Evolutionary conservation across 1,139 yeast species (phyloP), one percentile per base, ranked within the genome.

Genomic region (Ogataea hybrid): DNA sequence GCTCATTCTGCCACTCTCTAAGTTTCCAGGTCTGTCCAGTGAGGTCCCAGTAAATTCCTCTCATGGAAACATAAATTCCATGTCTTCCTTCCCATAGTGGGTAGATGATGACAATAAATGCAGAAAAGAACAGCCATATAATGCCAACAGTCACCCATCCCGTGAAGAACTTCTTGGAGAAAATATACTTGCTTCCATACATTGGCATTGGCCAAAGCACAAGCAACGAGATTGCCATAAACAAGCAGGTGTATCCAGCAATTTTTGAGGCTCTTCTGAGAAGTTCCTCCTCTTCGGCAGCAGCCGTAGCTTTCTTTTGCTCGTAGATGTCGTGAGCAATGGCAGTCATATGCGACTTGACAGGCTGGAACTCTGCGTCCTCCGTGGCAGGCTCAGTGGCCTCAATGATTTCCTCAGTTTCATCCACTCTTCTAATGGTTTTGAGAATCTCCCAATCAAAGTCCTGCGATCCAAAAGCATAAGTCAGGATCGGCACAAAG

Each of bases 151-250:
- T 75, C 40, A 85, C 73, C 94, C 94, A 84, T 39, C 92, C 92
- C 9, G 88, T 81, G 61, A 85, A 84, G 65, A 84, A 84, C 44
- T 58, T 63, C 61, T 73, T 78, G 41, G 85, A 77, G 62, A 85
- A 85, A 35, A 84, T 68, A 57, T 85, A 84, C 3, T 74, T 69
- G 3, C 82, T 61, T 28, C 92, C 95, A 58, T 81, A 85, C 88
- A 85, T 80, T 46, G 94, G 90, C 84, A 84, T 81, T 53, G 94
- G 94, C 88, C 89, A 84, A 32, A 85, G 61, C 25, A 84, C 72
- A 32, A 84, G 65, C 42, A 84, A 68, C 42, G 80, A 70, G 9
- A 83, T 52, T 3, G 87, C 77, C 50, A 84, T 70, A 40, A 73
- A 63, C 4, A 75, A 61, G 58, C 87, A 81, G 28, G 83, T 68